Percentiles rank a stretch among this genome's conserved stretches.
Evolutionary conservation across 1,139 yeast genomes (phyloP).

Genomic region (Saccharomycopsis hybrid): DNA sequence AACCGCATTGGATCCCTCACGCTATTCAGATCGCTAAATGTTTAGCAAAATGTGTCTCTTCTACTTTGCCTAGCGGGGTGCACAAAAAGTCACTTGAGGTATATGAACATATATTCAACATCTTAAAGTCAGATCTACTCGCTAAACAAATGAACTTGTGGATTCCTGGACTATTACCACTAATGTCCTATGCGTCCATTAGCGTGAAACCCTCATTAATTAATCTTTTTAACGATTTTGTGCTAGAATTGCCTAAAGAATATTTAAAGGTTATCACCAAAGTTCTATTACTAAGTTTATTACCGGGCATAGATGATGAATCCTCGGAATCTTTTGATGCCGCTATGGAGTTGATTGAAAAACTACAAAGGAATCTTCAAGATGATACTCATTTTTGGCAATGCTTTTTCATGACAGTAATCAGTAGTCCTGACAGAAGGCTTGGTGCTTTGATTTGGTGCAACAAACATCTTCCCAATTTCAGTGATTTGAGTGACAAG

Average conservation of each 20-base stretch:
- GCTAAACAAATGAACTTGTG: slow-evolving; percentile 55
- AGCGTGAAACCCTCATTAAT: slow-evolving; percentile 76
- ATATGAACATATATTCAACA: slow-evolving; percentile 62
- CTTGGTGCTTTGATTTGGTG: slow-evolving; percentile 82
- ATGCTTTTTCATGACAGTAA: slow-evolving; percentile 64
- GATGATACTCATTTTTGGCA: slow-evolving; percentile 87
- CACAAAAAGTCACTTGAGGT: slow-evolving; percentile 82
- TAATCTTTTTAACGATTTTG: slow-evolving; percentile 47
- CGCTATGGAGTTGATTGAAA: slow-evolving; percentile 53
- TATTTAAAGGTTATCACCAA: slow-evolving; percentile 50
- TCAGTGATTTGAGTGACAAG: slow-evolving; percentile 28
- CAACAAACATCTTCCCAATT: slow-evolving; percentile 56
- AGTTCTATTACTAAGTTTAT: slow-evolving; percentile 65
- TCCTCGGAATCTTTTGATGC: slow-evolving; percentile 72
- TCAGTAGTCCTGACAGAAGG: slow-evolving; percentile 71
- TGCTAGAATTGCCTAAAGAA: slow-evolving; percentile 46
- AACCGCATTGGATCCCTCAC: slow-evolving; percentile 47
- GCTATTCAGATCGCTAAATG: slow-evolving; percentile 44
- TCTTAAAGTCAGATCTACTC: slow-evolving; percentile 46
- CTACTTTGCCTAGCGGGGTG: slow-evolving; percentile 87
- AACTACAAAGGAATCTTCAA: slow-evolving; percentile 48
- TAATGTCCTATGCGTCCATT: slow-evolving; percentile 81
- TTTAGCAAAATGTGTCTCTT: slow-evolving; percentile 61
- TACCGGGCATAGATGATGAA: slow-evolving; percentile 91
- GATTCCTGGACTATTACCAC: slow-evolving; percentile 86